These are phyloP conservation scores for Ampelocalamus luodianensis DNA, from an alignment of 176 grass and related monocot species.

Conservation along the genomic window DNA sequence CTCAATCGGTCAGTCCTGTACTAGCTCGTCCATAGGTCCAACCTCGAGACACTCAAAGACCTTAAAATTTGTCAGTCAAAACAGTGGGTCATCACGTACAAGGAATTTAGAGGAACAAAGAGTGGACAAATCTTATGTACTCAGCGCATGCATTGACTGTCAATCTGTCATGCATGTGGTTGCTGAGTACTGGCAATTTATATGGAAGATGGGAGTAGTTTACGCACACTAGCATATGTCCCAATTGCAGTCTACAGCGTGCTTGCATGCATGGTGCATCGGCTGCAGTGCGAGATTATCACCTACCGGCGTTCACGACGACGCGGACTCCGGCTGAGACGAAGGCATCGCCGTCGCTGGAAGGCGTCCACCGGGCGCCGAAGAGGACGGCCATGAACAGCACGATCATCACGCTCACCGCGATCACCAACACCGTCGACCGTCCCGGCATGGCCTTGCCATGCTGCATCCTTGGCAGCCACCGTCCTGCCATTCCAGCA, in stretches of 20 bases:
- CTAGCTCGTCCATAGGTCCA: neutral
- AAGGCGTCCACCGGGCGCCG: conserved; percentile 29
- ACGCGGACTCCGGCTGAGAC: conserved; percentile 23
- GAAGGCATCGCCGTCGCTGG: neutral
- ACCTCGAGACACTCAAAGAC: neutral
- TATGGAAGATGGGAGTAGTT: too few species aligned
- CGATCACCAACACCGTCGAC: neutral
- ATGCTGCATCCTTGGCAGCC: neutral
- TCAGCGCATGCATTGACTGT: too few species aligned
- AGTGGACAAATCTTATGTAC: too few species aligned
- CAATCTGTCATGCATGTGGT: too few species aligned
- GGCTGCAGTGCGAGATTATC: neutral
- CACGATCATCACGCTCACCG: neutral
- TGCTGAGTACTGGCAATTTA: neutral
- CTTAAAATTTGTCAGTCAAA: neutral
- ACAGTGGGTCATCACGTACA: neutral
- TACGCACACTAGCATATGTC: too few species aligned
- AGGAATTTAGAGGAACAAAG: neutral
- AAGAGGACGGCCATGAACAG: conserved; percentile 36
- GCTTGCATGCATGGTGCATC: neutral
- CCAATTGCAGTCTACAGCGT: too few species aligned
- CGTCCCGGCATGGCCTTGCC: neutral
- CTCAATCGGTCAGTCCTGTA: neutral
- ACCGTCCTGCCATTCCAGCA: neutral
- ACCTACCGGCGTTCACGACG: conserved; percentile 17